Evolutionary conservation across 2,329 filamentous ascomycete species (phyloP).

Genomic region (Aspergillus felis): DNA sequence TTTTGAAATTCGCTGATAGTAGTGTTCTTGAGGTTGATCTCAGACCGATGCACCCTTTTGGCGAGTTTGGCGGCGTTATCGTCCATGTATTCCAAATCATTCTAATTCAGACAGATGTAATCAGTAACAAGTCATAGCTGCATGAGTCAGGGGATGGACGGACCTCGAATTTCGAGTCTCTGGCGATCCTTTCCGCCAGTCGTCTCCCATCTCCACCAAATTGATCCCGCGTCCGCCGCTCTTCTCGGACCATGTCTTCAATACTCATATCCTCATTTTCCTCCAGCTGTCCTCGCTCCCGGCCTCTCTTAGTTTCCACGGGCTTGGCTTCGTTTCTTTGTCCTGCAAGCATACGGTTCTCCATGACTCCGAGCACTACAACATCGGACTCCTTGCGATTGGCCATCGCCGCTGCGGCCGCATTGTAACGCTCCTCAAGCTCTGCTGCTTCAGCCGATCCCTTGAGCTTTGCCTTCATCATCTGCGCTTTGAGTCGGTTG

Average conservation of each 20-base stretch:
- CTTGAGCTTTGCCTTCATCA: slow-evolving; percentile 92
- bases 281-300: slow-evolving; percentile 77
- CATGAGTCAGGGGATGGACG: slow-evolving; percentile 18
- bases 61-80: slow-evolving; percentile 92
- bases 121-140: slow-evolving; percentile 3
- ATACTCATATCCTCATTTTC: slow-evolving; percentile 95
- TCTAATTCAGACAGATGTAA: slow-evolving; percentile 36
- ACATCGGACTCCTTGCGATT: slow-evolving; percentile 60
- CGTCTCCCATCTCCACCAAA: slow-evolving; percentile 74
- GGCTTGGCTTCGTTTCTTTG: slow-evolving; percentile 70
- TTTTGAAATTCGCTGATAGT: slow-evolving; percentile 88
- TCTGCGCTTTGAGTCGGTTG: slow-evolving; percentile 85
- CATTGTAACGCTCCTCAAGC: slow-evolving; percentile 80
- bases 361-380: slow-evolving; percentile 80
- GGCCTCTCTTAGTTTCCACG: slow-evolving; percentile 74
- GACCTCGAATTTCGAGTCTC: slow-evolving; percentile 80
- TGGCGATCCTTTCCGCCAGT: slow-evolving; percentile 88
- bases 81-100: slow-evolving; percentile 94
- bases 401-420: slow-evolving; percentile 62
- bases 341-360: slow-evolving; percentile 81
- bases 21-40: slow-evolving; percentile 79
- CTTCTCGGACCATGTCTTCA: slow-evolving; percentile 95
- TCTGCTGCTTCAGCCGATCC: slow-evolving; percentile 69
- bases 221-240: slow-evolving; percentile 76
- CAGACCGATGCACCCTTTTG: slow-evolving; percentile 79